A percentile compares a stretch with the other conserved stretches of the same genome.
These are phyloP conservation scores for Sesbania bispinosa DNA, from an alignment of 306 rosid genomes.

Conservation along the genomic window DNA sequence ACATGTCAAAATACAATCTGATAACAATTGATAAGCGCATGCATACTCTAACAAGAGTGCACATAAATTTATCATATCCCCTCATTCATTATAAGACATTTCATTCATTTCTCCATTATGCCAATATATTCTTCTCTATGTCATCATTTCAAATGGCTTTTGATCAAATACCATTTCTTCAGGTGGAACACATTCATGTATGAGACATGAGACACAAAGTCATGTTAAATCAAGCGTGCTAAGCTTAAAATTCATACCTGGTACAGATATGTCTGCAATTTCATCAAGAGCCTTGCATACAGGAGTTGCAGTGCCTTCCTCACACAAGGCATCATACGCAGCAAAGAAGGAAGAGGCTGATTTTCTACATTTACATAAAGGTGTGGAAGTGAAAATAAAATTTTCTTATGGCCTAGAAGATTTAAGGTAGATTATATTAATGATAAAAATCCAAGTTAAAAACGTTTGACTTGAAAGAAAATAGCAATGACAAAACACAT, in stretches of 20 bases:
- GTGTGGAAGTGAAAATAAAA: conserved; percentile 20
- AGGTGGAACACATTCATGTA: not conserved
- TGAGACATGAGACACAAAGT: conserved; percentile 18
- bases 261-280: conserved; percentile 85
- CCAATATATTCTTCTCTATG: not conserved
- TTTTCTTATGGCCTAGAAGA: not conserved
- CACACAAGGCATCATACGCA: conserved; percentile 89
- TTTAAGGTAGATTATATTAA: not conserved
- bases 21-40: too few relatives aligned
- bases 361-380: conserved; percentile 52
- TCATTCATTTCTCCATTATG: not conserved
- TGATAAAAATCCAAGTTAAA: conserved; percentile 21
- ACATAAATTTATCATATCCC: not conserved
- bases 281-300: conserved; percentile 89
- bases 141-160: not conserved
- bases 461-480: conserved; percentile 9
- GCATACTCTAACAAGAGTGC: too few relatives aligned
- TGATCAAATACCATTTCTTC: not conserved
- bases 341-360: conserved; percentile 89
- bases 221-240: not conserved
- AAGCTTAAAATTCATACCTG: conserved; percentile 54
- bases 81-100: not conserved
- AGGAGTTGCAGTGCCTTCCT: conserved; percentile 94
- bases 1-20: too few relatives aligned
- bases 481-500: not conserved